Evolutionary conservation across 2,329 filamentous ascomycete species (phyloP), one percentile per base, ranked within the genome.

Genomic region (Cercospora canescens): DNA sequence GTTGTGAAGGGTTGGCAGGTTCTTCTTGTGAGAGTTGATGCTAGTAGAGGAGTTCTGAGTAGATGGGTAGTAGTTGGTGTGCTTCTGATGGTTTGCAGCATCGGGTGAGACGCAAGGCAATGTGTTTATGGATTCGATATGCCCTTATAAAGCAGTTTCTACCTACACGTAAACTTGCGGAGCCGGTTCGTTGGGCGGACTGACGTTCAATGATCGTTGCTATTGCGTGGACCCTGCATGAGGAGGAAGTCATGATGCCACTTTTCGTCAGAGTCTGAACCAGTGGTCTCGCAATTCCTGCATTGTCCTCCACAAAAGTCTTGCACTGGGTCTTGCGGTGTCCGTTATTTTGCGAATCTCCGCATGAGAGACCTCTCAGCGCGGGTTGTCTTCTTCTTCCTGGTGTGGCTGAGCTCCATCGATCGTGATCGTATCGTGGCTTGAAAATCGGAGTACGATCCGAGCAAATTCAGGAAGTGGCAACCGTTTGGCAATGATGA

Each of bases 221-320:
- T 39, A 4, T 48, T 39, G 35, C 26, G 57, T 41, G 57, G 57
- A 60, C 57, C 57, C 37, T 60, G 57, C 57, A 60, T 45, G 35
- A 32, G 37, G 37, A 5, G 24, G 21, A 24, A 60, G 26, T 60
- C 35, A 60, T 60, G 57, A 60, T 60, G 57, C 57, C 57, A 60
- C 39, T 24, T 32, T 39, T 60, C 57, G 57, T 60, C 57, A 60
- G 52, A 60, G n/a, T 41, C 5, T 5, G 57, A 39, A 28, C 16
- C 57, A 32, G 37, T 30, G 30, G 24, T 32, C 16, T 30, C 21
- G 52, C 30, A 34, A 30, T 45, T 60, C 4, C n/a, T 60, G 35
- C 57, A 18, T 41, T 48, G 8, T 14, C 26, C 18, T 30, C 28
- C 28, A 45, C 39, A 45, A 24, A 56, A n/a, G n/a, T n/a, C n/a